Evolutionary conservation across 345 rosid species (phyloP), one percentile per base, ranked within the genome.

Genomic region (Salix brachista): DNA sequence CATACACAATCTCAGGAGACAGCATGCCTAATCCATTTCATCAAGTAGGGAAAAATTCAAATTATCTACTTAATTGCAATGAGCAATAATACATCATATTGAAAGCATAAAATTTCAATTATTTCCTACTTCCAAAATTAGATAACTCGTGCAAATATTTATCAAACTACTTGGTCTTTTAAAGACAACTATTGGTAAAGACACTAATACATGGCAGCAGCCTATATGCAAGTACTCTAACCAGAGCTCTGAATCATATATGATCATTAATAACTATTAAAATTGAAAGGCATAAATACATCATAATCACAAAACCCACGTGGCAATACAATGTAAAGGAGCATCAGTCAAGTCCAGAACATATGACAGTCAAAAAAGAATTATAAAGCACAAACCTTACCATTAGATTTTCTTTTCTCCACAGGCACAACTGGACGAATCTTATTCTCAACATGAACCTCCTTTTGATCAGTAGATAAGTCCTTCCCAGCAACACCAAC

Each of bases 351-450:
- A 36, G 14, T 36, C 19, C 23, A 39, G 48, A 58, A 9, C 1
- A n/a, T 21, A 42, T 28, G 12, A 23, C 52, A 54, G 3, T 3
- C 25, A 25, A 2, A 7, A 32, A 18, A 1, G 10, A 6, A 8
- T 4, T 7, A 48, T 6, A 25, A 41, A 4, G 13, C 8, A 4
- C 18, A 81, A 77, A 66, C 41, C 89, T 78, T 86, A 96, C 99
- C 95, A 77, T 66, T 87, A 78, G 87, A 84, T 86, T 93, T 96
- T 83, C 97, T 87, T 88, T 95, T 95, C 87, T 90, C 97, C 52
- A 86, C 80, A 83, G 87, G 82, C 60, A 79, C 75, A 79, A 78
- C 65, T 6, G 80, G 79, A 54, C 21, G 77, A 76, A 75, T 81
- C 77, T 83, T 81, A 69, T 71, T 84, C 74, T 86, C 94, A 77